A percentile compares a stretch with the other conserved stretches of the same genome.
These are phyloP conservation scores for Scutellaria galericulata DNA, from an alignment of 257 asterid species.

Conservation along the genomic window DNA sequence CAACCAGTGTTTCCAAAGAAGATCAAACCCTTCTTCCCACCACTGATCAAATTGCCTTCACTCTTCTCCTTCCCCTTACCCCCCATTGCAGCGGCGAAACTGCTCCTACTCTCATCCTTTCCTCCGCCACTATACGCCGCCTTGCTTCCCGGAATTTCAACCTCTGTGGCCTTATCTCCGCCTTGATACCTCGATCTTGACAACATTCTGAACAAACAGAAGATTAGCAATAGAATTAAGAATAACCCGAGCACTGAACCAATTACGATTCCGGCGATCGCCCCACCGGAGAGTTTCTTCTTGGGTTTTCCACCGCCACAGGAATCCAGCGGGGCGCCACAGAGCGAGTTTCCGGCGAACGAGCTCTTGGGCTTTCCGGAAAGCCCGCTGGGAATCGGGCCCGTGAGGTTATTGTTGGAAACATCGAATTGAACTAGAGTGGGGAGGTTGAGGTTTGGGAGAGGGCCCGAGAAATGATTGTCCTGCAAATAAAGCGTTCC, in stretches of 20 bases:
- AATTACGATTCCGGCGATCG: slow-evolving; percentile 76
- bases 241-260: slow-evolving; percentile 58
- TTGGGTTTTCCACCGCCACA: slow-evolving; percentile 48
- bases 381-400: slow-evolving; percentile 61
- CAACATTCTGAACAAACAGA: slow-evolving; percentile 52
- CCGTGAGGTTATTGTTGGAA: slow-evolving; percentile 60
- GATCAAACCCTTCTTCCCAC: slow-evolving; percentile 55
- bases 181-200: slow-evolving; percentile 34
- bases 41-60: slow-evolving; percentile 32
- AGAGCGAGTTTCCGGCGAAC: slow-evolving; percentile 71
- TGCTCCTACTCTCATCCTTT: slow-evolving; percentile 38
- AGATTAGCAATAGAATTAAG: slow-evolving; percentile 50
- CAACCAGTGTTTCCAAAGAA: slow-evolving; percentile 53
- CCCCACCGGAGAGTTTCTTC: slow-evolving; percentile 66
- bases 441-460: slow-evolving; percentile 59
- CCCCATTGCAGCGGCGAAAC: slow-evolving; percentile 38
- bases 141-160: slow-evolving; percentile 44
- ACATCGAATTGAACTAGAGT: slow-evolving; percentile 60
- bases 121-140: slow-evolving; percentile 33
- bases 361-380: slow-evolving; percentile 50
- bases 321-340: slow-evolving; percentile 68
- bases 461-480: slow-evolving; percentile 63
- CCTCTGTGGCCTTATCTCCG: slow-evolving; percentile 34
- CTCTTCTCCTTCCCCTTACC: slow-evolving; percentile 35
- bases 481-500: slow-evolving; percentile 67